A percentile compares a stretch with the other conserved stretches of the same genome.
Conservation (phyloP, 345 rosid genomes). For the Mangifera indica region DNA sequence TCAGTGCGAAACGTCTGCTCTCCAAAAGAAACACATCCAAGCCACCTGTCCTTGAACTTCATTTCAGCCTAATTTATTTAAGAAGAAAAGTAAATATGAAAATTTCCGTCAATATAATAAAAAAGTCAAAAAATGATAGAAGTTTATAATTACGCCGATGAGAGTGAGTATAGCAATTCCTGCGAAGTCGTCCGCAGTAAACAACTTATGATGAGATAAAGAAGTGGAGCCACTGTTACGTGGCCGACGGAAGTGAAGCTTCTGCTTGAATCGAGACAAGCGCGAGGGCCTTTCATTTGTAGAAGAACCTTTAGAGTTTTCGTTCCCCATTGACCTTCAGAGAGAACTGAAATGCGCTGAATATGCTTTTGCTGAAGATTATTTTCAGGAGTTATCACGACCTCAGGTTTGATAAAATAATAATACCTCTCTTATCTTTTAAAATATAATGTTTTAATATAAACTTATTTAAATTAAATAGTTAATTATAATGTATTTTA, state of each 20-base stretch:
- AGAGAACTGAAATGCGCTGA: background rate
- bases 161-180: slow-evolving; percentile 90
- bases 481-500: too few relatives aligned
- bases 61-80: slow-evolving; percentile 58
- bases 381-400: too few relatives aligned
- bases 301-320: slow-evolving; percentile 26
- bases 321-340: slow-evolving; percentile 29
- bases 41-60: slow-evolving; percentile 83
- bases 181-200: slow-evolving; percentile 60
- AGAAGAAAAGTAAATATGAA: background rate
- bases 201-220: slow-evolving; percentile 28
- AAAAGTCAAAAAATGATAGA: background rate
- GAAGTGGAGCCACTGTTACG: slow-evolving; percentile 22
- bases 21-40: slow-evolving; percentile 84
- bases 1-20: slow-evolving; percentile 83
- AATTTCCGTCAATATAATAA: background rate
- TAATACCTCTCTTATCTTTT: too few relatives aligned
- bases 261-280: slow-evolving; percentile 39
- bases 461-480: too few relatives aligned
- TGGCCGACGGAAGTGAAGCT: slow-evolving; percentile 38
- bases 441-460: too few relatives aligned
- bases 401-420: too few relatives aligned
- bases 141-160: slow-evolving; percentile 35
- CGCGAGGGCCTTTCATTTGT: slow-evolving; percentile 24
- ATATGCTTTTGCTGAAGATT: too few relatives aligned